A percentile compares a stretch with the other conserved stretches of the same genome.
Evolutionary conservation across 2,329 filamentous ascomycete genomes (phyloP).

Genomic region (Alternaria hordeiaustralica): DNA sequence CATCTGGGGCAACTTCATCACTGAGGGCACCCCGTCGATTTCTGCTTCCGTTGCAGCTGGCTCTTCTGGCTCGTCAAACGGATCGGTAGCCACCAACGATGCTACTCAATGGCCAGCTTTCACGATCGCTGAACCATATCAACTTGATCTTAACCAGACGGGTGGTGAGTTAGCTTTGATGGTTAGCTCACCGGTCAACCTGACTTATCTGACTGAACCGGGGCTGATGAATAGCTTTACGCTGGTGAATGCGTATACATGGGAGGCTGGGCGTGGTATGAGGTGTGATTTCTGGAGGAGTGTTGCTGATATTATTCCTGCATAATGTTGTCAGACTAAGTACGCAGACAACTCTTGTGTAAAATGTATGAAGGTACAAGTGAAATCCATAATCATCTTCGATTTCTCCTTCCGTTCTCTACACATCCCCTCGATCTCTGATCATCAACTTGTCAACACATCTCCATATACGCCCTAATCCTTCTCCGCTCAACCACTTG

Average conservation of each 20-base stretch:
- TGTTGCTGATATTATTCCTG: constrained; percentile 6
- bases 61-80: neutral
- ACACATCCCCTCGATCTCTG: neutral
- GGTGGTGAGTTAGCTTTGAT: constrained; percentile 9
- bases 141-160: constrained; percentile 19
- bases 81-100: neutral
- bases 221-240: constrained; percentile 13
- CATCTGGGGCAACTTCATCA: constrained; percentile 18
- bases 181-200: neutral
- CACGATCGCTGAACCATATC: neutral
- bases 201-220: constrained; percentile 11
- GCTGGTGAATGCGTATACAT: constrained; percentile 16
- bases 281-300: constrained; percentile 20
- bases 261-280: constrained; percentile 17
- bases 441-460: neutral
- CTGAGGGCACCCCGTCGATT: neutral
- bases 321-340: neutral
- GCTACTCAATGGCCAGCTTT: constrained; percentile 8
- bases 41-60: neutral
- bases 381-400: neutral
- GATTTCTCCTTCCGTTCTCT: neutral
- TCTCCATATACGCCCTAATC: neutral
- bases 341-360: neutral
- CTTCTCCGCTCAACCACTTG: neutral
- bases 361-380: neutral